These are phyloP conservation scores for Lasiosphaeria hispida DNA, from an alignment of 495 filamentous ascomycete species.

Conservation along the genomic window DNA sequence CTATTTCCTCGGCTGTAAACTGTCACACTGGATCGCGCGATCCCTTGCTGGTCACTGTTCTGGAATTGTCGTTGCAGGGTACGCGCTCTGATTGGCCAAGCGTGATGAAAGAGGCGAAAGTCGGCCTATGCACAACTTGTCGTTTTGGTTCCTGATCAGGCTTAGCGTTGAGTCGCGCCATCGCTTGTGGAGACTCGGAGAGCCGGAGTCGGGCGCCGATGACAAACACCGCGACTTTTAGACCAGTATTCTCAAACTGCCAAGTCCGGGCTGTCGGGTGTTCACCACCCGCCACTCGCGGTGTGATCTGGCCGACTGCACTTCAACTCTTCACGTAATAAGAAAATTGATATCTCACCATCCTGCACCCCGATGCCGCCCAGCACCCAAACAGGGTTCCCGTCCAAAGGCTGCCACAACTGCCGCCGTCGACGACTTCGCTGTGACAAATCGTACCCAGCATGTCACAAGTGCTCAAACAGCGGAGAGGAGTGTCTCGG, in stretches of 20 bases:
- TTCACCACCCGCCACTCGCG: too few relatives aligned
- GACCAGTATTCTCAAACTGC: background rate
- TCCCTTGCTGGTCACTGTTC: too few relatives aligned
- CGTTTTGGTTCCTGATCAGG: background rate
- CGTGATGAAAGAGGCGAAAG: too few relatives aligned
- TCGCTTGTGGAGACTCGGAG: background rate
- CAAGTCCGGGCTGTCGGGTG: too few relatives aligned
- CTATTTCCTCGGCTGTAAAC: too few relatives aligned
- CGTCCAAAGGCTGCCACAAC: conserved; percentile 27
- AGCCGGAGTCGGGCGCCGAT: background rate
- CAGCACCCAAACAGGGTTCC: conserved; percentile 1
- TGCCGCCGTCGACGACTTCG: conserved; percentile 51
- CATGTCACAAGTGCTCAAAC: conserved; percentile 48
- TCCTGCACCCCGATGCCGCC: conserved; percentile 9
- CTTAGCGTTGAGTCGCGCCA: conserved; percentile 1
- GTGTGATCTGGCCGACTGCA: too few relatives aligned
- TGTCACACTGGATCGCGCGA: too few relatives aligned
- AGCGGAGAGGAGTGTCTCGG: conserved; percentile 44
- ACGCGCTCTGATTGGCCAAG: background rate
- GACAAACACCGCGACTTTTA: background rate
- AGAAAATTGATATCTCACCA: too few relatives aligned
- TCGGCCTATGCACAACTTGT: background rate
- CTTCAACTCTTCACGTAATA: too few relatives aligned
- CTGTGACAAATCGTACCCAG: conserved; percentile 51
- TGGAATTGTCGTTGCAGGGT: background rate